Evolutionary conservation across 306 rosid species (phyloP).

Genomic region (Quercus aquifolioides): DNA sequence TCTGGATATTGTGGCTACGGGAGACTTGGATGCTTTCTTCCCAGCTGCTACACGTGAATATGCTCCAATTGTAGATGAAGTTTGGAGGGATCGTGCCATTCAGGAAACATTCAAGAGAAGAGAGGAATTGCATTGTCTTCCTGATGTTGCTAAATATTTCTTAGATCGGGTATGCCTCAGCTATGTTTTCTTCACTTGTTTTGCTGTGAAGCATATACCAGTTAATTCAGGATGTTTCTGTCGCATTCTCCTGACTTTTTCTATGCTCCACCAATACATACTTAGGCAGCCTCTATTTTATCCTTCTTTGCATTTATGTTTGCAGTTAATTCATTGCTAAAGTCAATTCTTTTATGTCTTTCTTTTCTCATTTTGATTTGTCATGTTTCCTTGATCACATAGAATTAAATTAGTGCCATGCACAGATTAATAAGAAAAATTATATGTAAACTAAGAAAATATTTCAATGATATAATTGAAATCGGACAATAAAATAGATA

Average conservation of each 20-base stretch:
- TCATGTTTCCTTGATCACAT: neutral
- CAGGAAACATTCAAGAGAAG: constrained; percentile 89
- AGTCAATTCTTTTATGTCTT: neutral
- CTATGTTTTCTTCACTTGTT: constrained; percentile 4
- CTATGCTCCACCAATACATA: neutral
- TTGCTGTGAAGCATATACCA: constrained; percentile 11
- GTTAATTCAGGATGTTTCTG: neutral
- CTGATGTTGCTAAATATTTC: constrained; percentile 84
- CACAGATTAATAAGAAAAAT: no score
- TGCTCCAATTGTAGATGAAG: constrained; percentile 85
- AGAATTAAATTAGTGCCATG: no score
- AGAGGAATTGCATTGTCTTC: constrained; percentile 75
- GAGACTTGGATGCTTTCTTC: constrained; percentile 86
- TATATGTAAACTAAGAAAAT: no score
- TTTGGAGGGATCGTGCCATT: constrained; percentile 83
- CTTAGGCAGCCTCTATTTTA: neutral
- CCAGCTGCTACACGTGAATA: constrained; percentile 98
- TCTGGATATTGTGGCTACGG: constrained; percentile 82
- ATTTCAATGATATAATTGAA: no score
- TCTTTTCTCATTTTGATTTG: neutral
- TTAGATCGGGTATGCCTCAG: constrained; percentile 67
- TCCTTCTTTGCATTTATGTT: neutral
- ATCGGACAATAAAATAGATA: no score
- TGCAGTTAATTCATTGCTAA: neutral
- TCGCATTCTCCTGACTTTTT: neutral